Evolutionary conservation across 108 stramenopile species (phyloP), one percentile per base, ranked within the genome.

Genomic region (Cylindrotheca closterium): DNA sequence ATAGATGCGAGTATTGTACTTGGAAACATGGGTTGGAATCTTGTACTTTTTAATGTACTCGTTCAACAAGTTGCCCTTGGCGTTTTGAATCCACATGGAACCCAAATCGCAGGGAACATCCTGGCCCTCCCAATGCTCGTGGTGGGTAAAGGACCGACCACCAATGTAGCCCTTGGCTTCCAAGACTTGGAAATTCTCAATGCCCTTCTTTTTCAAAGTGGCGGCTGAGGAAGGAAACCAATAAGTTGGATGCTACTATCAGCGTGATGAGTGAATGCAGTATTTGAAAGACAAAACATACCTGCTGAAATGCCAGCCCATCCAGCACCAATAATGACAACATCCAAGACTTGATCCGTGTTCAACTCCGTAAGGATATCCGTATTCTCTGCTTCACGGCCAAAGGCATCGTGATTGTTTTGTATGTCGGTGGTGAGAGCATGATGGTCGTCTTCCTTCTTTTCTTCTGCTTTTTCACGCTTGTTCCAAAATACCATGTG

Each of bases 301-400:
- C 67, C 74, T 26, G 74, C 74, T 27, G 30, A 32, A 29, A 75
- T 42, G 15, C 74, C 74, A 15, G 63, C 51, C 74, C 74, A 75
- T 23, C 74, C 74, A 30, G 74, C 74, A 17, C 74, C 74, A 12
- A 75, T 60, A 24, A 75, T 59, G 1, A 70, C 30, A 3, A 60
- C 74, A 50, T 74, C 73, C 19, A 42, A n/a, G n/a, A n/a, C n/a
- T n/a, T n/a, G n/a, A n/a, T n/a, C n/a, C 15, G 15, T 15, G 7
- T 42, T 15, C 37, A 15, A 42, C 37, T 42, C 37, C n/a, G n/a
- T n/a, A n/a, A n/a, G n/a, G n/a, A n/a, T n/a, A n/a, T n/a, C n/a
- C n/a, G n/a, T n/a, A n/a, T n/a, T n/a, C n/a, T n/a, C n/a, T n/a
- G n/a, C n/a, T n/a, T n/a, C n/a, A n/a, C n/a, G n/a, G n/a, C n/a